Evolutionary conservation across 1,139 yeast species (phyloP).

Genomic region (Yamadazyma dushanensis): DNA sequence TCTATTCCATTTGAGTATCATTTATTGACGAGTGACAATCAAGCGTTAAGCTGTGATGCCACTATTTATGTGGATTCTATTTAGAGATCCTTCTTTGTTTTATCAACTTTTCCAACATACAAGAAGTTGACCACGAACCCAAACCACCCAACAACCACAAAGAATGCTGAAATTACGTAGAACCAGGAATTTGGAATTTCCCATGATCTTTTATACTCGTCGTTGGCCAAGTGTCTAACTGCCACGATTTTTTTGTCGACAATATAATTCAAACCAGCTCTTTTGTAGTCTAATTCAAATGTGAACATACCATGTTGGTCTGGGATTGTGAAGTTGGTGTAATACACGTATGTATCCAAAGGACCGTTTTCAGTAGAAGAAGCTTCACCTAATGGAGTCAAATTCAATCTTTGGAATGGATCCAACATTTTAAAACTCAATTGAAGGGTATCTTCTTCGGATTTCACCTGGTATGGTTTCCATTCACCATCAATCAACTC

Average conservation of each 20-base stretch:
- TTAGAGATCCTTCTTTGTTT: slow-evolving; percentile 32
- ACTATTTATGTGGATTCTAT: slow-evolving; percentile 1
- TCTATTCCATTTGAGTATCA: slow-evolving; percentile 11
- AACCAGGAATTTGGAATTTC: slow-evolving; percentile 93
- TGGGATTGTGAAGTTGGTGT: slow-evolving; percentile 65
- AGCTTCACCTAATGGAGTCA: slow-evolving; percentile 45
- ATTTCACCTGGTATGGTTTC: slow-evolving; percentile 57
- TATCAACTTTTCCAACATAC: slow-evolving; percentile 38
- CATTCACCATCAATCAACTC: slow-evolving; percentile 64
- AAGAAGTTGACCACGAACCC: slow-evolving; percentile 69
- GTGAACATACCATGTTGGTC: slow-evolving; percentile 98
- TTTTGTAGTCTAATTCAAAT: slow-evolving; percentile 73
- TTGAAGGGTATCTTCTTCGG: slow-evolving; percentile 63
- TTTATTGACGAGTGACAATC: slow-evolving; percentile 10
- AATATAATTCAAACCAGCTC: slow-evolving; percentile 74
- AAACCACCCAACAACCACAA: slow-evolving; percentile 77
- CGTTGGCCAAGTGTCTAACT: slow-evolving; percentile 92
- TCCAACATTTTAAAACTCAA: slow-evolving; percentile 88
- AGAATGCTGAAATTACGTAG: slow-evolving; percentile 67
- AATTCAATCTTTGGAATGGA: slow-evolving; percentile 83
- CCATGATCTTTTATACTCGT: slow-evolving; percentile 93
- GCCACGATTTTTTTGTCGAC: slow-evolving; percentile 71
- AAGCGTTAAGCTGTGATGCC: slow-evolving; percentile 8
- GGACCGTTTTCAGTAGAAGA: slow-evolving; percentile 36
- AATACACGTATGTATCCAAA: slow-evolving; percentile 38